Evolutionary conservation across 345 rosid species (phyloP).

Genomic region (Salix arbutifolia): DNA sequence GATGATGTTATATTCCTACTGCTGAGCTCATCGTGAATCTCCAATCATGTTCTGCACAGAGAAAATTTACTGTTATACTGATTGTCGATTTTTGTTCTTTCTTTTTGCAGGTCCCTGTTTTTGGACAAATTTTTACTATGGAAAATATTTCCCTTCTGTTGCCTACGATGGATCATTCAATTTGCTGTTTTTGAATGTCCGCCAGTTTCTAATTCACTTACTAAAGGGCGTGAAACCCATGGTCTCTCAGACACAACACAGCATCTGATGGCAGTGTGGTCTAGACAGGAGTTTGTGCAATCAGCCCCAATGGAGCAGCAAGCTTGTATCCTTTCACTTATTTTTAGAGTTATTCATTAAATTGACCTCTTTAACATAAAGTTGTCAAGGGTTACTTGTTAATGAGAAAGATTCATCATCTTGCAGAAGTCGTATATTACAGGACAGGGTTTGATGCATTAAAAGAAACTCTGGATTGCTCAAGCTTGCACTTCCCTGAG

Average conservation of each 20-base stretch:
- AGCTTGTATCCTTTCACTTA: conserved; percentile 74
- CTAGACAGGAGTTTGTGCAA: conserved; percentile 68
- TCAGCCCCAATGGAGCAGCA: conserved; percentile 83
- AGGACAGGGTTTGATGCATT: not conserved
- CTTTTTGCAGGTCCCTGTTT: conserved; percentile 60
- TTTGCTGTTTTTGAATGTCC: conserved; percentile 74
- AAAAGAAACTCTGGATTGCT: not conserved
- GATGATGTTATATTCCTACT: too few relatives aligned
- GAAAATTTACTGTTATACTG: too few relatives aligned
- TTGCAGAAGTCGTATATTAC: not conserved
- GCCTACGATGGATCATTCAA: conserved; percentile 88
- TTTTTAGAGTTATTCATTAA: not conserved
- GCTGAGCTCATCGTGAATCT: too few relatives aligned
- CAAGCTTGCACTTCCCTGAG: not conserved
- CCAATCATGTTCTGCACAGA: too few relatives aligned
- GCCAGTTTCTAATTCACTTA: conserved; percentile 42
- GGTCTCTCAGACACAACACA: conserved; percentile 55
- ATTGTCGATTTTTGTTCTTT: not conserved
- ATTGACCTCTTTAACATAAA: conserved; percentile 4
- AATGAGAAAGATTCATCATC: not conserved
- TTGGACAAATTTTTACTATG: conserved; percentile 84
- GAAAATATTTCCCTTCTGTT: conserved; percentile 85
- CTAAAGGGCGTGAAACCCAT: conserved; percentile 34
- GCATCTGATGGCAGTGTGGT: conserved; percentile 67
- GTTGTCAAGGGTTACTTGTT: not conserved